These are phyloP conservation scores for Vanrija sp. DNA, from an alignment of 1,284 basidiomycete species.

Conservation along the genomic window DNA sequence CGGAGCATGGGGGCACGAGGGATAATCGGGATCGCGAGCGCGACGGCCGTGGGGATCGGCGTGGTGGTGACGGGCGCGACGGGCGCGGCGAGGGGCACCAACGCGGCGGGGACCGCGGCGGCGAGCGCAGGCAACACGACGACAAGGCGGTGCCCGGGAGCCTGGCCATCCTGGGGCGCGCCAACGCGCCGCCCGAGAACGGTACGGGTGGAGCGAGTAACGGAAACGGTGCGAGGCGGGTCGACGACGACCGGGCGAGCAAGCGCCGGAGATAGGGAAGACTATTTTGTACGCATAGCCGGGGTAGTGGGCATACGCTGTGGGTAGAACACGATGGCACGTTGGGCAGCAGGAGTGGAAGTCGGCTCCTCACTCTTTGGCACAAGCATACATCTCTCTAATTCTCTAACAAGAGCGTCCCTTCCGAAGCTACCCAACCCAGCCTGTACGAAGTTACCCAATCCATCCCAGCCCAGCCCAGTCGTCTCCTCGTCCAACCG, in stretches of 20 bases:
- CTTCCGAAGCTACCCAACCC: too few relatives aligned
- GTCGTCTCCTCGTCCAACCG: too few relatives aligned
- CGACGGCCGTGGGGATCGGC: not conserved
- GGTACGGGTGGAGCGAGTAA: too few relatives aligned
- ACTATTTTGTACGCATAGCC: too few relatives aligned
- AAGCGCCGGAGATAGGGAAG: slow-evolving; percentile 11
- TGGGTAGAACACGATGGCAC: not conserved
- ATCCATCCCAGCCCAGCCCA: too few relatives aligned
- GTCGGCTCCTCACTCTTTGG: too few relatives aligned
- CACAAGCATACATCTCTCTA: too few relatives aligned
- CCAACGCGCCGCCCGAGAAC: not conserved
- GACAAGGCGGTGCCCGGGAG: not conserved
- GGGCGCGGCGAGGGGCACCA: not conserved
- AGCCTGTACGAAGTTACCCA: too few relatives aligned
- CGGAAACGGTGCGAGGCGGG: too few relatives aligned
- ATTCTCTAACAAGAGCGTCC: too few relatives aligned
- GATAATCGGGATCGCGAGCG: not conserved
- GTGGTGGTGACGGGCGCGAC: not conserved
- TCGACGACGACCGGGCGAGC: slow-evolving; percentile 8
- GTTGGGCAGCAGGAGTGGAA: too few relatives aligned
- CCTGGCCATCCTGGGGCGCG: slow-evolving; percentile 6
- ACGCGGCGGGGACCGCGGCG: not conserved
- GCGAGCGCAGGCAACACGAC: not conserved
- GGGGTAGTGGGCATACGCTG: too few relatives aligned
- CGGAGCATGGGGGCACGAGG: not conserved